Evolutionary conservation across 2,329 filamentous ascomycete genomes (phyloP), one percentile per base, ranked within the genome.

Genomic region (Mycosphaerella arachidis): DNA sequence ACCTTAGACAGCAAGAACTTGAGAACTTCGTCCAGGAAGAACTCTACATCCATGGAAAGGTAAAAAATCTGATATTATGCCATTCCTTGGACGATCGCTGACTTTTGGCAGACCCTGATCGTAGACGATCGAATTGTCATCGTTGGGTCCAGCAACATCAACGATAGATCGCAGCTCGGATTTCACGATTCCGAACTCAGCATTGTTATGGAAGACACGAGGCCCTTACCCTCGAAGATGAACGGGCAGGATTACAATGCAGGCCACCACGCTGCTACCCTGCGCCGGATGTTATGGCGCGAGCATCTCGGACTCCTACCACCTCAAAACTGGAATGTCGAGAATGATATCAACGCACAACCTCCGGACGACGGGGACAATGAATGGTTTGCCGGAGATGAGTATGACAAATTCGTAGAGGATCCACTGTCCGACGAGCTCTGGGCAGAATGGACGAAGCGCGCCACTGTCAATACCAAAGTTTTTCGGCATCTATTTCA

Each of bases 1-100:
- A 81, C 0, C 77, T 88, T 3, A 78, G 85, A 0, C 84, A 93
- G 66, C 84, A 84, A 1, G 94, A 97, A 74, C 88, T 92, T 59
- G 83, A 88, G 56, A 91, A 95, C 72, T 95, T 94, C 80, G 88
- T 97, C 60, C 93, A 96, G 72, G 94, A 99, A 73, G 93, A 99
- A 74, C 83, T 97, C 1, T 99, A 99, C 73, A 88, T 97, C 52
- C 94, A 99, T 74, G 89, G 86, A 30, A 99, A 97, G 77, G 82
- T 97, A 52, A 67, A 62, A 62, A 35, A 9, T 8, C 27, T 30
- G 51, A 18, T 9, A 30, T 20, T 27, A 29, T 31, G 30, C 20
- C 48, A 18, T 43, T 43, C 46, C 27, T 40, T 50, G 18, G 6
- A 45, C 10, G 29, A 24, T 35, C 46, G 43, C 63, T 68, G 53